Evolutionary conservation across 306 rosid species (phyloP).

Genomic region (Cucurbita argyrosperma): DNA sequence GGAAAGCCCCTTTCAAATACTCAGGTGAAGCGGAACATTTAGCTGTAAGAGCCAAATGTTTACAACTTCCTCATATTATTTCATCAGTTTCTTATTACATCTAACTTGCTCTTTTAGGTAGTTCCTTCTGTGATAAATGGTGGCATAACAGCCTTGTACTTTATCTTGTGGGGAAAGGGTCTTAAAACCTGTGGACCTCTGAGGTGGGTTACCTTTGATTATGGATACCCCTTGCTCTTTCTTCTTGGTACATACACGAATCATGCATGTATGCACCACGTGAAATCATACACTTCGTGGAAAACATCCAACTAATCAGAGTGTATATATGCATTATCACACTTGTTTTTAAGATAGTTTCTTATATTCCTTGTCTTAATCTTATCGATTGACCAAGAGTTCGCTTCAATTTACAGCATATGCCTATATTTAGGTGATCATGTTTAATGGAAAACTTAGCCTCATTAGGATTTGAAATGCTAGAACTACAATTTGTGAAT

Average conservation of each 20-base stretch:
- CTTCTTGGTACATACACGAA: not conserved
- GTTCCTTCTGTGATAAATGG: constrained; percentile 93
- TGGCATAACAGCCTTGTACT: constrained; percentile 74
- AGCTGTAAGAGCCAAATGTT: not conserved
- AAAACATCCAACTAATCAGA: not conserved
- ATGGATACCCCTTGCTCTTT: not conserved
- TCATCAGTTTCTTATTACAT: constrained; percentile 7
- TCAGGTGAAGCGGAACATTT: constrained; percentile 38
- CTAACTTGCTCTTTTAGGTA: constrained; percentile 41
- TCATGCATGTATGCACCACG: not conserved
- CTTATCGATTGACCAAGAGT: not conserved
- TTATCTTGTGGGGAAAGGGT: constrained; percentile 95
- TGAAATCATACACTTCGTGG: not conserved
- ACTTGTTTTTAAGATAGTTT: not conserved
- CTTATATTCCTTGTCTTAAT: not conserved
- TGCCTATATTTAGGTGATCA: not conserved
- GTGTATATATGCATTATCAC: not conserved
- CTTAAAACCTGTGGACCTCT: constrained; percentile 95
- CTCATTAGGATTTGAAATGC: not conserved
- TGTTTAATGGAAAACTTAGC: not conserved
- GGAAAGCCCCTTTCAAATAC: constrained; percentile 83
- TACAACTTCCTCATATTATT: constrained; percentile 2
- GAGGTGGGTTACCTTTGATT: constrained; percentile 39
- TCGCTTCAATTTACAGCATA: not conserved
- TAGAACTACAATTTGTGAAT: not conserved